A percentile compares a stretch with the other conserved stretches of the same genome.
Evolutionary conservation across 208 protist genomes (phyloP).

Genomic region (Tritrichomonas musculus): DNA sequence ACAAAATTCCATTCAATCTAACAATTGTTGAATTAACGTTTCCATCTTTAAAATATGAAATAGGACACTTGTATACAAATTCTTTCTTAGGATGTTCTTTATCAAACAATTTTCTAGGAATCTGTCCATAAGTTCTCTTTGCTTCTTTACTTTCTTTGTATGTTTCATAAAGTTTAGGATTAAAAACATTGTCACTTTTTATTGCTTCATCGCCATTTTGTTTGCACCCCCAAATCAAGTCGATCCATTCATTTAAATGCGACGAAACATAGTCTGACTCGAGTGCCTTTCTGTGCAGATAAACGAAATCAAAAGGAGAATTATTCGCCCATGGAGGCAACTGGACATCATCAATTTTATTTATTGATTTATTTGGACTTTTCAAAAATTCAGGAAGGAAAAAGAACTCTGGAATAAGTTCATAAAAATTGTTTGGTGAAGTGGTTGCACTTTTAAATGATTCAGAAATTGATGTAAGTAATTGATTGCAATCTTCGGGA

Average conservation of each 20-base stretch:
- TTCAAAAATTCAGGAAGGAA: neutral
- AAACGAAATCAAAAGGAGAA: neutral
- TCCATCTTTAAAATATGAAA: no score
- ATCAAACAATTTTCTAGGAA: neutral
- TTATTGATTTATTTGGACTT: neutral
- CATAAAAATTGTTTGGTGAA: neutral
- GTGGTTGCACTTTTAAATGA: neutral
- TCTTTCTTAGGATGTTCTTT: slow-evolving; percentile 9
- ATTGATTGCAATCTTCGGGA: neutral
- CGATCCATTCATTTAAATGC: slow-evolving; percentile 3
- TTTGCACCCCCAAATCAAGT: slow-evolving; percentile 12
- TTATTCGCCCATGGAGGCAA: neutral
- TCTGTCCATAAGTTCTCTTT: neutral
- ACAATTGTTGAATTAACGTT: no score
- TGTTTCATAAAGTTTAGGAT: neutral
- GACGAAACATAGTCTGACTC: neutral
- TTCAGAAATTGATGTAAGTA: neutral
- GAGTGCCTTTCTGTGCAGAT: neutral
- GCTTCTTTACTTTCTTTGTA: no score
- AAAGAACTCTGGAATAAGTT: neutral
- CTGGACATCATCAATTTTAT: neutral
- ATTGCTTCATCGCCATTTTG: neutral
- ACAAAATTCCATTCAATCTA: no score
- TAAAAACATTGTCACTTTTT: neutral
- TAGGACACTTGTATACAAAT: no score